phyloP scores from a whole-genome alignment of 179 eudicot species.

The Camellia oleifera region DNA sequence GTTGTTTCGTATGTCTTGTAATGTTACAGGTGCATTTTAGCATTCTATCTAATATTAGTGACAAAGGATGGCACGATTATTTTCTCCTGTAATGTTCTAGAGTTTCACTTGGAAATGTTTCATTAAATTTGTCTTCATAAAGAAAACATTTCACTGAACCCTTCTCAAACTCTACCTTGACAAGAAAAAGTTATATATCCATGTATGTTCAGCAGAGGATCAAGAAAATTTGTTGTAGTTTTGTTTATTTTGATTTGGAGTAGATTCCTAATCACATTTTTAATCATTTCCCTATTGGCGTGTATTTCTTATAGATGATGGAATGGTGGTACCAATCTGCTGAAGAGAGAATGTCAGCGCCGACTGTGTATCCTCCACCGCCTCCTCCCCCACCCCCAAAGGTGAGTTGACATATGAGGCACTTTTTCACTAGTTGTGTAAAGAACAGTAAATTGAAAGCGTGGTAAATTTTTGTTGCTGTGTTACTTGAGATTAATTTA shows the following conservation, averaged over 20 bases:
- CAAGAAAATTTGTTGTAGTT: not conserved
- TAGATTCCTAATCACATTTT: slow-evolving; percentile 8
- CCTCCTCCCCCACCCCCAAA: slow-evolving; percentile 96
- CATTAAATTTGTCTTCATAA: not conserved
- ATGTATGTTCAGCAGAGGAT: slow-evolving; percentile 1
- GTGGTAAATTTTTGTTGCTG: not conserved
- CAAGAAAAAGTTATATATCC: not conserved
- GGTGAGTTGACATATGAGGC: slow-evolving; percentile 28
- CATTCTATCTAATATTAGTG: not conserved
- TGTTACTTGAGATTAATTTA: not conserved
- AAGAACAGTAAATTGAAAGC: not conserved
- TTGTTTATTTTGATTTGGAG: not conserved
- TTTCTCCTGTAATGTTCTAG: not conserved
- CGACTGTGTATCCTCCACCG: slow-evolving; percentile 94
- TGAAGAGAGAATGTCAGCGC: slow-evolving; percentile 97
- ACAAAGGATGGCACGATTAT: not conserved
- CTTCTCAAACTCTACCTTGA: not conserved
- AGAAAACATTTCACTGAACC: not conserved
- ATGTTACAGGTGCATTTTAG: slow-evolving; percentile 1
- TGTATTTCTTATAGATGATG: slow-evolving; percentile 66
- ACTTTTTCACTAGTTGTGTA: too few relatives aligned
- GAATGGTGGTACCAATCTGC: slow-evolving; percentile 99
- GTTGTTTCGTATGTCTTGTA: not conserved
- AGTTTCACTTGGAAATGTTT: not conserved
- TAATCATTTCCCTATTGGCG: not conserved